Evolutionary conservation across 352 stramenopile species (phyloP), one percentile per base, ranked within the genome.

Genomic region (Globisporangium spiculum): DNA sequence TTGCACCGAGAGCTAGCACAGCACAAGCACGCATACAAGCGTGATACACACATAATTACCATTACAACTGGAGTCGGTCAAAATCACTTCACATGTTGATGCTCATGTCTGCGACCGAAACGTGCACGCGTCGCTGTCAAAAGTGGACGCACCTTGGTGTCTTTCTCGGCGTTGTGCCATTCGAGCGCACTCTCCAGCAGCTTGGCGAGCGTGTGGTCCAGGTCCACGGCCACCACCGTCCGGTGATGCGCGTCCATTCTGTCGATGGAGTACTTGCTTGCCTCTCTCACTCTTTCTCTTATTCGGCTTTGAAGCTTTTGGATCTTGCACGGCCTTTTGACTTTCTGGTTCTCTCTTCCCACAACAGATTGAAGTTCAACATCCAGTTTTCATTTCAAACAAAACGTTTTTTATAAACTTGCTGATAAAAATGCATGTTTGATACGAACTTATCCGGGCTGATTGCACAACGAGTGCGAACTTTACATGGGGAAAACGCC

Each of bases 181-280:
- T 72, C 68, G 38, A 83, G 65, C 22, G 74, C 79, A 8, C 77
- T 78, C 30, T 73, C 63, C 34, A 87, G 32, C 46, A 93, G 48
- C 60, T 80, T 71, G 8, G 83, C 71, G 32, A 93, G 76, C 54
- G 86, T 80, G 67, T 90, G 75, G 65, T 93, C 83, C 48, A 93
- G 32, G 56, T 93, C 84, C 27, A 93, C 75, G 2, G 77, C 79
- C 50, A 90, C 52, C 62, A 82, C 80, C 44, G 76, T 60, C 20
- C 81, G 76, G 55, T 69, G 57, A 16, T 69, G 41, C 60, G 27
- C 12, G 38, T 86, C 83, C 65, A 63, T 74, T n/a, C 24, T 61
- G 27, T n/a, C 27, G 22, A 4, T 66, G 36, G 59, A 1, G 0
- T 34, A 16, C 27, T 36, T 41, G 9, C 18, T 48, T 32, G 27